These are phyloP conservation scores for Macrocybe gigantea DNA, from an alignment of 768 basidiomycete species.

Conservation along the genomic window DNA sequence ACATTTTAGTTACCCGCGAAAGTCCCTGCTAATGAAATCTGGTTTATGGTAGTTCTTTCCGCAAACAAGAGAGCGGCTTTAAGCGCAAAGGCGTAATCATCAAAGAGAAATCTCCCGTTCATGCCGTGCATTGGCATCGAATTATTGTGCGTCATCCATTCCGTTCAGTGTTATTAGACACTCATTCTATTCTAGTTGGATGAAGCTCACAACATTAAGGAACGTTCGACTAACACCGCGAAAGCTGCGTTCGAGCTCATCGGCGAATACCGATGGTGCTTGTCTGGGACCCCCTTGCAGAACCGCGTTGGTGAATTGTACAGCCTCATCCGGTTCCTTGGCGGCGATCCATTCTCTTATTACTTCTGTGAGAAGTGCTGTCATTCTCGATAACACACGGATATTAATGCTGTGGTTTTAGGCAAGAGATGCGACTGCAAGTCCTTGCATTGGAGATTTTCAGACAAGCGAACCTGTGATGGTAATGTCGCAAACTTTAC, in stretches of 20 bases:
- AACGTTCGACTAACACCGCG: slow-evolving; percentile 89
- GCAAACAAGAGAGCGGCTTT: slow-evolving; percentile 90
- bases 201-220: slow-evolving; percentile 98
- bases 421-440: slow-evolving; percentile 93
- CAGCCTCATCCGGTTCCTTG: slow-evolving; percentile 87
- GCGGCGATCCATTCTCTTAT: slow-evolving; percentile 88
- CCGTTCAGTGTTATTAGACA: neutral
- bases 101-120: slow-evolving; percentile 84
- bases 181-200: slow-evolving; percentile 52
- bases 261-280: slow-evolving; percentile 84
- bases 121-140: slow-evolving; percentile 80
- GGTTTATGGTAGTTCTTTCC: slow-evolving; percentile 56
- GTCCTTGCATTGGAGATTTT: slow-evolving; percentile 91
- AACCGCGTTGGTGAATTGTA: slow-evolving; percentile 99
- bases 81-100: slow-evolving; percentile 78
- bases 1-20: neutral
- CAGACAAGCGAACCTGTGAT: slow-evolving; percentile 77
- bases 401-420: slow-evolving; percentile 18
- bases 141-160: slow-evolving; percentile 49
- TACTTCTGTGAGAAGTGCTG: slow-evolving; percentile 69
- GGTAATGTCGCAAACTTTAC: slow-evolving; percentile 37
- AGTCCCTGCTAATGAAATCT: neutral
- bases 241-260: slow-evolving; percentile 92
- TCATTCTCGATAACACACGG: neutral
- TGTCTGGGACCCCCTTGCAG: slow-evolving; percentile 94